phyloP scores from a whole-genome alignment of 306 rosid species.

The Prinsepia uniflora region DNA sequence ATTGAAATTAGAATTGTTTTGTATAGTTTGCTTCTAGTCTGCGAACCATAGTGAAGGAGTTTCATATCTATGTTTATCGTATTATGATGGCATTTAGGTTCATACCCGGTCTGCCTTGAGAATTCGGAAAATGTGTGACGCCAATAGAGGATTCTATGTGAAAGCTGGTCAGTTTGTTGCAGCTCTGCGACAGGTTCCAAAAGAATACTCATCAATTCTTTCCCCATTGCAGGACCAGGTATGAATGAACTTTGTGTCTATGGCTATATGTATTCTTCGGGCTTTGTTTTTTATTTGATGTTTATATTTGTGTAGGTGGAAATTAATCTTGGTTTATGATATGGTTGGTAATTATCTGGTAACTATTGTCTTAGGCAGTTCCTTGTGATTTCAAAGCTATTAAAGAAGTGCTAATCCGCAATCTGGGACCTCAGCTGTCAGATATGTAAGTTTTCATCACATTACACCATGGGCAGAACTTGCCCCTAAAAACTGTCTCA shows the following conservation, averaged over 20 bases:
- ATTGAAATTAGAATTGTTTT: background rate
- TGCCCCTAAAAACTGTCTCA: no score
- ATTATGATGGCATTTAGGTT: slow-evolving; percentile 43
- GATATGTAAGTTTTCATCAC: slow-evolving; percentile 55
- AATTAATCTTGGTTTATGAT: slow-evolving; percentile 15
- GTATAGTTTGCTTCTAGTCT: background rate
- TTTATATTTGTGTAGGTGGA: background rate
- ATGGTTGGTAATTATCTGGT: slow-evolving; percentile 32
- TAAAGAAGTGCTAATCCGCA: slow-evolving; percentile 46
- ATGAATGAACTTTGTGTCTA: slow-evolving; percentile 9
- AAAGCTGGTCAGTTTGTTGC: slow-evolving; percentile 91
- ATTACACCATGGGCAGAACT: no score
- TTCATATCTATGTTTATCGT: slow-evolving; percentile 11
- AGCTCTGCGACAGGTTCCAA: slow-evolving; percentile 61
- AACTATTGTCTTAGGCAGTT: slow-evolving; percentile 56
- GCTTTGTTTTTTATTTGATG: background rate
- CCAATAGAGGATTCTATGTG: slow-evolving; percentile 82
- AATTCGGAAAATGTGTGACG: slow-evolving; percentile 64
- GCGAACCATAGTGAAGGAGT: background rate
- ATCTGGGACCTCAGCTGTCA: slow-evolving; percentile 58
- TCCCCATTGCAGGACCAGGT: slow-evolving; percentile 82
- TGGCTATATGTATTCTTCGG: background rate
- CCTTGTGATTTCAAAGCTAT: slow-evolving; percentile 64
- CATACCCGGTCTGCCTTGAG: slow-evolving; percentile 76
- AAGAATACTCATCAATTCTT: slow-evolving; percentile 66